Conservation (phyloP, 768 basidiomycete species). For the Boletus subcaerulescens region DNA sequence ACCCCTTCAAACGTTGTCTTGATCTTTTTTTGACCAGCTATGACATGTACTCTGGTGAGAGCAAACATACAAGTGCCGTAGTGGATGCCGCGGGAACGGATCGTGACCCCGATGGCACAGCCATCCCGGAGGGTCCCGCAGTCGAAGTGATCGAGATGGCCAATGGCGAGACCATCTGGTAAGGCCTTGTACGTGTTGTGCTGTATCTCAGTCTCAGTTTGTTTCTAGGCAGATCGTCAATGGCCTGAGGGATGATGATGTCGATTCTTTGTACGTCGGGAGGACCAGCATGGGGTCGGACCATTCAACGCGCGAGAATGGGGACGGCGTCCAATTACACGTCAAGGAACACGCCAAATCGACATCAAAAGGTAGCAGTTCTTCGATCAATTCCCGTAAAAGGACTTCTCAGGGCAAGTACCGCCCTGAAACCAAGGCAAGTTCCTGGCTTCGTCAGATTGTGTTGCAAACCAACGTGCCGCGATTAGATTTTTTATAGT, state of each 20-base stretch:
- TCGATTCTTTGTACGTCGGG: slow-evolving; percentile 62
- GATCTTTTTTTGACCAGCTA: slow-evolving; percentile 48
- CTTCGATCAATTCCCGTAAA: slow-evolving; percentile 59
- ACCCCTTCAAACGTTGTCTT: slow-evolving; percentile 12
- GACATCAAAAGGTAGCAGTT: slow-evolving; percentile 61
- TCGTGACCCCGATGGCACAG: slow-evolving; percentile 22
- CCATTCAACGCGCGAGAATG: slow-evolving; percentile 51
- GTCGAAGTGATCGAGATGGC: slow-evolving; percentile 79
- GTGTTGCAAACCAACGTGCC: slow-evolving; percentile 7
- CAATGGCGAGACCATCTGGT: slow-evolving; percentile 90
- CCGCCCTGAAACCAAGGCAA: slow-evolving; percentile 83
- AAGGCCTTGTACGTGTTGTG: slow-evolving; percentile 23
- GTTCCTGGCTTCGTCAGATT: slow-evolving; percentile 19
- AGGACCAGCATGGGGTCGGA: slow-evolving; percentile 76
- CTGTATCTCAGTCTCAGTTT: not conserved
- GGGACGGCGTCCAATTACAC: slow-evolving; percentile 60
- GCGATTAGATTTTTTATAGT: slow-evolving; percentile 35
- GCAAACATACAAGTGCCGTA: slow-evolving; percentile 32
- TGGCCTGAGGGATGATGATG: slow-evolving; percentile 74
- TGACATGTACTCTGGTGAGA: slow-evolving; percentile 75
- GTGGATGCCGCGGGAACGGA: slow-evolving; percentile 35
- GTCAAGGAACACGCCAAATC: slow-evolving; percentile 73
- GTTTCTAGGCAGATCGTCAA: slow-evolving; percentile 70
- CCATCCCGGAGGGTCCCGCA: slow-evolving; percentile 50
- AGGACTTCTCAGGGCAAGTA: slow-evolving; percentile 50